Base-by-base conservation (phyloP, 768 basidiomycete genomes). In the Auricularia heimuer region DNA sequence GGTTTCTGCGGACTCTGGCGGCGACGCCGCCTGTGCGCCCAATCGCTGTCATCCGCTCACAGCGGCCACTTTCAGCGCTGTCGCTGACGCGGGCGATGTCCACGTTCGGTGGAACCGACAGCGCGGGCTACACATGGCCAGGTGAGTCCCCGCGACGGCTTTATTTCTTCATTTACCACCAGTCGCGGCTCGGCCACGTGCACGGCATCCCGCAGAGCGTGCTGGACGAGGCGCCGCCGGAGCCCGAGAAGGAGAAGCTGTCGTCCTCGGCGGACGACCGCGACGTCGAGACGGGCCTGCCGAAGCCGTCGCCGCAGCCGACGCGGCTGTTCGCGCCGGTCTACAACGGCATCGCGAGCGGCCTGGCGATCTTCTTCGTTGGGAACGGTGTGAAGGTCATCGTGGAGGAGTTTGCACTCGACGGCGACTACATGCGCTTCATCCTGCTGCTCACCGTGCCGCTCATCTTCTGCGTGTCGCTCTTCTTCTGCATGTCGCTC, bases 361-460 rank as follows among this genome's bases (percentile, higher is more conserved):
- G 71, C 2, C 65, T 76, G 68, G 70, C 72, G 11, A 64, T 76
- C 16, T 83, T 86, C 42, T 89, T 89, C 70, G 78, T 88, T 11
- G 84, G 85, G 0, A 86, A 83, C 69, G 85, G 85, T 61, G 56
- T 88, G 70, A 85, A 83, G 67, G 83, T 81, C 3, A 71, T 94
- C 44, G 66, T 94, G 7, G 71, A 76, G 24, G 83, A 85, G 70
- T 83, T 76, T 67, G 64, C 77, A 64, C 78, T 84, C 61, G 85
- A 85, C 73, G 76, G 79, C 67, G 68, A 70, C 47, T 76, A 71
- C 69, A 71, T 70, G 62, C 74, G 74, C 67, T 83, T 81, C 71
- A 78, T 76, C 33, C 76, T 86, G 56, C 69, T 78, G 60, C 72
- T 74, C 21, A 68, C 79, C 61, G 63, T 78, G 36, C 83, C 79